These are phyloP conservation scores for Aspergillus caelatus DNA, from an alignment of 2,329 filamentous ascomycete species.

Conservation along the genomic window DNA sequence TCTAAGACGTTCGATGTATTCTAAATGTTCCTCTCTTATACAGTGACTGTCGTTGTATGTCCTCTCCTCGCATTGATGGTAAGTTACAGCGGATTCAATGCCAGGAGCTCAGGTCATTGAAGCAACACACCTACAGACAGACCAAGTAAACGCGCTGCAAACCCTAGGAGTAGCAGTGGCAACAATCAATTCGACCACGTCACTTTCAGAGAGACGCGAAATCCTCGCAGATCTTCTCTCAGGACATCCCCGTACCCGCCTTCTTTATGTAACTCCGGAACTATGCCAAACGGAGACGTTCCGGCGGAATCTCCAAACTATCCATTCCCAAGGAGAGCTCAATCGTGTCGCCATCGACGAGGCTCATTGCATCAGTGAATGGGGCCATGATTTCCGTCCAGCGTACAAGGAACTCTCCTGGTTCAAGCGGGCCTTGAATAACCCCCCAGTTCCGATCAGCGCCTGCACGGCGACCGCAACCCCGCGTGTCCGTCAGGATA, in stretches of 20 bases:
- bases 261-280: conserved; percentile 94
- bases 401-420: conserved; percentile 85
- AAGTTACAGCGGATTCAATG: conserved; percentile 24
- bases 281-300: conserved; percentile 78
- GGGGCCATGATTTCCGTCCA: conserved; percentile 96
- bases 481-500: conserved; percentile 75
- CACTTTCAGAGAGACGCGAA: conserved; percentile 62
- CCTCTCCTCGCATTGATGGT: conserved; percentile 89
- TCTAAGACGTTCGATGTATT: conserved; percentile 10
- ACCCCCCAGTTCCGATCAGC: conserved; percentile 85
- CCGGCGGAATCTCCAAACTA: conserved; percentile 70
- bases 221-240: conserved; percentile 83
- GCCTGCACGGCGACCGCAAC: conserved; percentile 93
- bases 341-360: conserved; percentile 88
- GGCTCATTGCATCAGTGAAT: conserved; percentile 96
- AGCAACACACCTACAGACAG: conserved; percentile 61
- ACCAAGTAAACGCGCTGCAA: conserved; percentile 82
- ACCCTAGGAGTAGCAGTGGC: conserved; percentile 76
- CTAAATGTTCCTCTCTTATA: conserved; percentile 20
- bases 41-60: conserved; percentile 87
- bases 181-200: conserved; percentile 83
- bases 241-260: conserved; percentile 78
- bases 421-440: conserved; percentile 68
- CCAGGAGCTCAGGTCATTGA: background rate
- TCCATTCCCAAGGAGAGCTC: conserved; percentile 81